Conservation (phyloP, 2,329 filamentous ascomycete species). For the Diaporthe longicolla region DNA sequence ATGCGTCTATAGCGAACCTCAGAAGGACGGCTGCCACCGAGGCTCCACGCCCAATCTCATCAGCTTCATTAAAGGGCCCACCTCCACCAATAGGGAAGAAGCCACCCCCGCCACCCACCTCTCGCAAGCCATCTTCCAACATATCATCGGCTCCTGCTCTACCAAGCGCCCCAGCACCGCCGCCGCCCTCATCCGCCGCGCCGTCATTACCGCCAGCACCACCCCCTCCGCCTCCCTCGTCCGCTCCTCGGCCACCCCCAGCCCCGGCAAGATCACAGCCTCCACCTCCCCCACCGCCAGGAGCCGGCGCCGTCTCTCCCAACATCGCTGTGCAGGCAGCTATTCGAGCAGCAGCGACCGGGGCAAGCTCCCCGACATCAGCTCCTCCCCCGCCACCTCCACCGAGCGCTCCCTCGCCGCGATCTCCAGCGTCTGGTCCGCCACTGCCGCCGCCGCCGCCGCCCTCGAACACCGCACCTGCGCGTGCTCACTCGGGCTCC, state of each 20-base stretch:
- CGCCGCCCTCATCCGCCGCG: slow-evolving; percentile 56
- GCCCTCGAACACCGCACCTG: slow-evolving; percentile 50
- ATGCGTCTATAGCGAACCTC: slow-evolving; percentile 71
- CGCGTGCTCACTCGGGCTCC: slow-evolving; percentile 51
- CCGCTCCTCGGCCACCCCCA: slow-evolving; percentile 58
- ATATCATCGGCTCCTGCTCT: slow-evolving; percentile 53
- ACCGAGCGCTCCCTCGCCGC: slow-evolving; percentile 53
- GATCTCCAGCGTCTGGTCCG: slow-evolving; percentile 51
- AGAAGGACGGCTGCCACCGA: slow-evolving; percentile 69
- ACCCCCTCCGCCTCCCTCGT: slow-evolving; percentile 59
- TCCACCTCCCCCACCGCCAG: slow-evolving; percentile 48
- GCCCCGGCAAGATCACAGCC: slow-evolving; percentile 53
- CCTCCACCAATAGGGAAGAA: slow-evolving; percentile 87
- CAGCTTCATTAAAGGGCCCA: slow-evolving; percentile 74
- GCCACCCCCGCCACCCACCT: slow-evolving; percentile 73
- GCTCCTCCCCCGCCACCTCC: slow-evolving; percentile 55
- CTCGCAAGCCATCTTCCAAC: slow-evolving; percentile 68
- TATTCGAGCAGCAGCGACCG: slow-evolving; percentile 52
- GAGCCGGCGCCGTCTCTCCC: slow-evolving; percentile 46
- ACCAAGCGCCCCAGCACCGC: slow-evolving; percentile 52
- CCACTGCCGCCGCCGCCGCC: slow-evolving; percentile 54
- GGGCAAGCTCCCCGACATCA: slow-evolving; percentile 47
- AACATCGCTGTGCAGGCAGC: slow-evolving; percentile 59
- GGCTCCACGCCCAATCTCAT: slow-evolving; percentile 70
- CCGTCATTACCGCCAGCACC: slow-evolving; percentile 60